phyloP scores from a whole-genome alignment of 345 rosid species.

The Salix koriyanagi region DNA sequence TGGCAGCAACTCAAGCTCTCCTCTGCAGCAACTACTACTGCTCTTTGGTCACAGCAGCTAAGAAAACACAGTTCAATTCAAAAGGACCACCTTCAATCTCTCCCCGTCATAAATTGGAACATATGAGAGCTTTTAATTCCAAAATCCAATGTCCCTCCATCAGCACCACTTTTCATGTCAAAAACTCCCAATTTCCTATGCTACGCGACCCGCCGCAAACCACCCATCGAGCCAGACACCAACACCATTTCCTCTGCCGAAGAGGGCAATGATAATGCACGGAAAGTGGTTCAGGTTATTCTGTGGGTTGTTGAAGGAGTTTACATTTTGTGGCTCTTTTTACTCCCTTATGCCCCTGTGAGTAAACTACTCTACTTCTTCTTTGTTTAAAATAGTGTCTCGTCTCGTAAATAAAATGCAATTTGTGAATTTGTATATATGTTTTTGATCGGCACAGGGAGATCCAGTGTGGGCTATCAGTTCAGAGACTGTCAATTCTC shows the following conservation, averaged over 20 bases:
- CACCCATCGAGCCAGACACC: constrained; percentile 1
- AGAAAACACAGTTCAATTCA: constrained; percentile 5
- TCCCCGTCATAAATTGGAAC: not conserved
- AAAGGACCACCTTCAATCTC: constrained; percentile 1
- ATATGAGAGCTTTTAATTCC: constrained; percentile 1
- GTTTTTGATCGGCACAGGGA: constrained; percentile 41
- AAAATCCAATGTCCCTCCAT: constrained; percentile 18
- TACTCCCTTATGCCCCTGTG: constrained; percentile 90
- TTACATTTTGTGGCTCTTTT: constrained; percentile 86
- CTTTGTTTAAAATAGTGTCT: not conserved
- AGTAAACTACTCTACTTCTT: not conserved
- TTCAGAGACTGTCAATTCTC: constrained; percentile 62
- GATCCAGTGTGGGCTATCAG: constrained; percentile 94
- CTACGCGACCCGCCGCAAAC: constrained; percentile 50
- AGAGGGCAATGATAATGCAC: constrained; percentile 19
- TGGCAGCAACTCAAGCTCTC: constrained; percentile 14
- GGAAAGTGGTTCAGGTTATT: constrained; percentile 38
- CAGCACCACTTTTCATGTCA: not conserved
- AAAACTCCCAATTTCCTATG: not conserved
- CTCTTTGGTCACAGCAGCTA: not conserved
- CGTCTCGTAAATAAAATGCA: not conserved
- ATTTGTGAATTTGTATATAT: not conserved
- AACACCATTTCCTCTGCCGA: constrained; percentile 22
- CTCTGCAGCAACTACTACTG: constrained; percentile 16
- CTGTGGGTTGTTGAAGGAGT: constrained; percentile 74